A percentile compares a stretch with the other conserved stretches of the same genome.
phyloP scores from a whole-genome alignment of 129 eudicot species.

The Saposhnikovia divaricata region DNA sequence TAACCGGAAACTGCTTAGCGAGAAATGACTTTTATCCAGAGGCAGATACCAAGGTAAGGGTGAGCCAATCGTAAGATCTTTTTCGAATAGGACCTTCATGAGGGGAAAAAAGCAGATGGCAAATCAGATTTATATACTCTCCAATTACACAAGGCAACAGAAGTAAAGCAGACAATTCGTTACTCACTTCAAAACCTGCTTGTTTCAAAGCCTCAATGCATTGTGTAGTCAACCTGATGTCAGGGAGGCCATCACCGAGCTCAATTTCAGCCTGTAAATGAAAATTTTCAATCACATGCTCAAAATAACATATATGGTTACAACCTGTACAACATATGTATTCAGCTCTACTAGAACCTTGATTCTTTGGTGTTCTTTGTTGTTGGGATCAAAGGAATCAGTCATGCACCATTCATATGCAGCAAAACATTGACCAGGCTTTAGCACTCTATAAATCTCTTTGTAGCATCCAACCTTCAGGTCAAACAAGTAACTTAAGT shows the following conservation, averaged over 20 bases:
- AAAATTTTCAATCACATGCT: conserved; percentile 10
- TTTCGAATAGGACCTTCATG: conserved; percentile 59
- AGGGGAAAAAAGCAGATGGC: neutral
- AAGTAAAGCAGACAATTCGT: conserved; percentile 4
- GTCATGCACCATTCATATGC: conserved; percentile 99
- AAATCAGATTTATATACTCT: neutral
- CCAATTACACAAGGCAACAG: neutral
- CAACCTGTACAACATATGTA: neutral
- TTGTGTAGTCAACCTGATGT: conserved; percentile 58
- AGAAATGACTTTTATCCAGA: conserved; percentile 64
- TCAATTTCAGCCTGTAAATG: conserved; percentile 74
- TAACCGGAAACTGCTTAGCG: conserved; percentile 68
- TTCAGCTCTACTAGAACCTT: conserved; percentile 38
- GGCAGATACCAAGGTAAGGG: conserved; percentile 84
- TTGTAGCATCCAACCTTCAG: conserved; percentile 78
- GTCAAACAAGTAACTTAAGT: neutral
- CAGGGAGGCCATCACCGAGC: conserved; percentile 94
- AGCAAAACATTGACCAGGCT: conserved; percentile 95
- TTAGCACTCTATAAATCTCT: conserved; percentile 82
- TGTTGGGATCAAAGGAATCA: conserved; percentile 78
- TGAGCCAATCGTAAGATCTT: conserved; percentile 62
- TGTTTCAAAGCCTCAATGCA: conserved; percentile 80
- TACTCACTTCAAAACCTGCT: conserved; percentile 88
- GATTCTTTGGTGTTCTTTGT: conserved; percentile 70
- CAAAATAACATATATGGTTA: neutral